Evolutionary conservation across 208 protist species (phyloP).

Genomic region (Trypanosoma congolense): DNA sequence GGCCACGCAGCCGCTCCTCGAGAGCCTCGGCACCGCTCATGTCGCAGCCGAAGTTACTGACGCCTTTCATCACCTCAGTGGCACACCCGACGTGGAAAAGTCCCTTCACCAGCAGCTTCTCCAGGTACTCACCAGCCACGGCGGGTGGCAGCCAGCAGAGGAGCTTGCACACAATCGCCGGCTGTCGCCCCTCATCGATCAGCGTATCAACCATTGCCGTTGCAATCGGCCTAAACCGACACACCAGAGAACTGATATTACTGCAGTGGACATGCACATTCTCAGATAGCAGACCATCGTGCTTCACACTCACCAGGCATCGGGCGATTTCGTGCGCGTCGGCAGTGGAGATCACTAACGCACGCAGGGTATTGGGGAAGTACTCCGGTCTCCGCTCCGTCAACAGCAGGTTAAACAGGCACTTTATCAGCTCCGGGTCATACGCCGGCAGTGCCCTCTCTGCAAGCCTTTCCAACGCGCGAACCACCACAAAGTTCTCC

Average conservation of each 20-base stretch:
- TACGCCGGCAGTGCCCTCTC: neutral
- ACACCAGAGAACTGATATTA: too few species aligned
- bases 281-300: neutral
- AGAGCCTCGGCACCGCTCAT: neutral
- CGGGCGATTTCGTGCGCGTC: neutral
- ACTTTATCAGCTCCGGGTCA: constrained; percentile 2
- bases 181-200: constrained; percentile 5
- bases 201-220: constrained; percentile 2
- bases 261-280: neutral
- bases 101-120: neutral
- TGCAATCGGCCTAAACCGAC: constrained; percentile 5
- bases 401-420: constrained; percentile 4
- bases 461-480: neutral
- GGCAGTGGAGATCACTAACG: neutral
- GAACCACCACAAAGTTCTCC: neutral
- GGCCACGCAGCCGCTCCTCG: constrained; percentile 10
- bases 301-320: neutral
- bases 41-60: neutral
- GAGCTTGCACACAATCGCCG: constrained; percentile 7
- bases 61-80: neutral
- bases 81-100: constrained; percentile 15
- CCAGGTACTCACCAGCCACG: neutral
- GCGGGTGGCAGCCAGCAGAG: constrained; percentile 6
- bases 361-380: neutral
- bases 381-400: neutral